Evolutionary conservation across 176 grass and related monocot species (phyloP).

Genomic region (Zizania latifolia): DNA sequence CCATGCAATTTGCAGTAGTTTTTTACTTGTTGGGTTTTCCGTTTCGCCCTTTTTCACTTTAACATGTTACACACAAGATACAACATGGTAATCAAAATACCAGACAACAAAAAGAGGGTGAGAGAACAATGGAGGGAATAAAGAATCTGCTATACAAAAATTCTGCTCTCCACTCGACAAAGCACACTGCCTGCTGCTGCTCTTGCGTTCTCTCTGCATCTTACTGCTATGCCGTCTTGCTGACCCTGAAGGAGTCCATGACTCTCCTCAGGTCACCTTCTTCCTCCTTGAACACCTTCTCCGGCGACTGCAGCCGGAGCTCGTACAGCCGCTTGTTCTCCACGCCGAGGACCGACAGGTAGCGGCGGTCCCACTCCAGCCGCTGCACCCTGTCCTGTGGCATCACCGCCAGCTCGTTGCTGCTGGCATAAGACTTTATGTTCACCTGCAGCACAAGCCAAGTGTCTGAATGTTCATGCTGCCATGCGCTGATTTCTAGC

Average conservation of each 20-base stretch:
- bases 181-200: constrained; percentile 10
- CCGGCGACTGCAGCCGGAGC: constrained; percentile 70
- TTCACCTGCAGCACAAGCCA: constrained; percentile 52
- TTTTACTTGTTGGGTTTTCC: not conserved
- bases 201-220: not conserved
- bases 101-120: not conserved
- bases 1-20: not conserved
- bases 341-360: constrained; percentile 77
- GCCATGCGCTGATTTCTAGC: not conserved
- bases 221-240: constrained; percentile 22
- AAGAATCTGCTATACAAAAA: constrained; percentile 14
- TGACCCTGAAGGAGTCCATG: constrained; percentile 85
- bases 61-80: not conserved
- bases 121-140: not conserved
- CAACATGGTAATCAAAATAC: not conserved
- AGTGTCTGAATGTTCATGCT: not conserved
- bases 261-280: constrained; percentile 68
- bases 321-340: constrained; percentile 88
- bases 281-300: constrained; percentile 65
- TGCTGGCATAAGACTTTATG: constrained; percentile 93
- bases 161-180: not conserved
- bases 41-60: not conserved
- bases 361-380: constrained; percentile 85
- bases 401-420: constrained; percentile 93
- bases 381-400: constrained; percentile 70